phyloP scores from a whole-genome alignment of 2,329 filamentous ascomycete genomes.

The Neoarthrinium moseri region DNA sequence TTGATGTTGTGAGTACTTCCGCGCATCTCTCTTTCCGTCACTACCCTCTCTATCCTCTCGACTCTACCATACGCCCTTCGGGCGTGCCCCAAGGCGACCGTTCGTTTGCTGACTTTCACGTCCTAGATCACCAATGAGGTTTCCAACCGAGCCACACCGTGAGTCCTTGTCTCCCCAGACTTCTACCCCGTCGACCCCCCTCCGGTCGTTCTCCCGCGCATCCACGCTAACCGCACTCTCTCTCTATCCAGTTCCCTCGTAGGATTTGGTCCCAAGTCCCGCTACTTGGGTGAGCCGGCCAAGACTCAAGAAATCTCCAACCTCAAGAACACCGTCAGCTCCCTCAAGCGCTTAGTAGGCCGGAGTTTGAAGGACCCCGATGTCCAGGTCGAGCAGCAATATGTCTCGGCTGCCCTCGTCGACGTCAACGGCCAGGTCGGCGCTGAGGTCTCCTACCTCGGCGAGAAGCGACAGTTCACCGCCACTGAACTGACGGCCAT shows the following conservation, averaged over 20 bases:
- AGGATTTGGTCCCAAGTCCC: conserved; percentile 89
- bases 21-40: conserved; percentile 13
- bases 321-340: conserved; percentile 96
- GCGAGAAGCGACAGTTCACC: conserved; percentile 95
- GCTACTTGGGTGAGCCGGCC: conserved; percentile 91
- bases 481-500: conserved; percentile 91
- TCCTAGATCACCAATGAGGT: conserved; percentile 96
- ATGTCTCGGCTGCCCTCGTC: conserved; percentile 79
- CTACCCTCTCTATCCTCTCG: conserved; percentile 6
- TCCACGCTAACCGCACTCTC: conserved; percentile 20
- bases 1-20: conserved; percentile 84
- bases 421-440: conserved; percentile 94
- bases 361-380: conserved; percentile 87
- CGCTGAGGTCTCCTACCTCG: conserved; percentile 88
- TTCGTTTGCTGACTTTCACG: conserved; percentile 14
- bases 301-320: conserved; percentile 99
- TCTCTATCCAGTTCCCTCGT: conserved; percentile 72
- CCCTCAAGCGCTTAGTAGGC: conserved; percentile 88
- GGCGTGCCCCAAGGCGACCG: conserved; percentile 5
- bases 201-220: neutral
- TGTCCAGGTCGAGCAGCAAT: conserved; percentile 89
- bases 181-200: neutral
- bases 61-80: conserved; percentile 2
- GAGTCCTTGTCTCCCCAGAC: conserved; percentile 45
- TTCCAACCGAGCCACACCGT: conserved; percentile 97